phyloP scores from a whole-genome alignment of 2,329 filamentous ascomycete genomes.

The Thielaviopsis musarum region DNA sequence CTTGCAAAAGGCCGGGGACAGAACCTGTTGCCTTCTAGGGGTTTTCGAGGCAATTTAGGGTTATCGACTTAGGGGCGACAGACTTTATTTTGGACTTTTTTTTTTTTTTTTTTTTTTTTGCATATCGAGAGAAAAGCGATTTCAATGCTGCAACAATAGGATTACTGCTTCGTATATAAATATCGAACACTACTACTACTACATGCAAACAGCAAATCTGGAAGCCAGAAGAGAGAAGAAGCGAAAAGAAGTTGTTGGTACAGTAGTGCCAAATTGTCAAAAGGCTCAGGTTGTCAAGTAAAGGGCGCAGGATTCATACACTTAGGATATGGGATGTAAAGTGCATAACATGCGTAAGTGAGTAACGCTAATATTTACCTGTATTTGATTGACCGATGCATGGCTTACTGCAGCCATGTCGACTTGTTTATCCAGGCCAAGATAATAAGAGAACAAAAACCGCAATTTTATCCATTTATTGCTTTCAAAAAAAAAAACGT shows the following conservation, averaged over 20 bases:
- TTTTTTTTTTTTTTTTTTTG: too few species aligned
- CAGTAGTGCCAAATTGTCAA: background rate
- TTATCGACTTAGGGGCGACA: background rate
- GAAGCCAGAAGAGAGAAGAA: background rate
- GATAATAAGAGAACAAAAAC: too few species aligned
- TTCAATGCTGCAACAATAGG: background rate
- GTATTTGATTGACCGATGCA: background rate
- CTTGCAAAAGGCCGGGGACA: background rate
- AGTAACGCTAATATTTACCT: background rate
- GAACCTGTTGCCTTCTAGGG: background rate
- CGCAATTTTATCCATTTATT: too few species aligned
- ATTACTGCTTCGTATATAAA: too few species aligned
- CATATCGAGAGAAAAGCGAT: too few species aligned
- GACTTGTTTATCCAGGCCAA: too few species aligned
- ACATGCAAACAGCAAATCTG: too few species aligned
- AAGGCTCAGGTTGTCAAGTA: conserved; percentile 6
- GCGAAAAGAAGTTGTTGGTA: background rate
- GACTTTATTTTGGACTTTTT: too few species aligned
- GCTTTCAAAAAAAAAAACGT: too few species aligned
- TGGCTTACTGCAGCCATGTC: too few species aligned
- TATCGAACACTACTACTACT: too few species aligned
- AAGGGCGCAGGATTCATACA: conserved; percentile 8
- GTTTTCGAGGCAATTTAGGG: background rate
- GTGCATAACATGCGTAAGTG: too few species aligned
- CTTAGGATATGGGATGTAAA: background rate